phyloP scores from a whole-genome alignment of 2,329 filamentous ascomycete genomes.

The Claviceps digitariae region DNA sequence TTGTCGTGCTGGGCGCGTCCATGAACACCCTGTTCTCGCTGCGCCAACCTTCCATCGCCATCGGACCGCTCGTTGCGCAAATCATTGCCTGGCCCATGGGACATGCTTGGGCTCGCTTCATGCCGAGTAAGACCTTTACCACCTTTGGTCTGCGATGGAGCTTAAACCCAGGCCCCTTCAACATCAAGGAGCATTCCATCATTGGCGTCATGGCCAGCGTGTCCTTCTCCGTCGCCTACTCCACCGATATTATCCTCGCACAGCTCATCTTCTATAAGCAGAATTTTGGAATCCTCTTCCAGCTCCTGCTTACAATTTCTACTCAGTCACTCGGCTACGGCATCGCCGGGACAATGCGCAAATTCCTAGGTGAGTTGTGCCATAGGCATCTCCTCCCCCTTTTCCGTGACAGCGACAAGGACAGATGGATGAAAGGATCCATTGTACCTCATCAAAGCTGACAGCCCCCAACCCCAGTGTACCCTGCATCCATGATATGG shows the following conservation, averaged over 20 bases:
- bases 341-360: slow-evolving; percentile 53
- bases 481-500: slow-evolving; percentile 63
- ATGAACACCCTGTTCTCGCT: slow-evolving; percentile 53
- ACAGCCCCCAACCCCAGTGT: slow-evolving; percentile 28
- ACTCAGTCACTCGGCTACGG: slow-evolving; percentile 59
- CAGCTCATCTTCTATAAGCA: slow-evolving; percentile 61
- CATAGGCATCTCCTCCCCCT: neutral
- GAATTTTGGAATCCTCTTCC: slow-evolving; percentile 51
- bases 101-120: slow-evolving; percentile 42
- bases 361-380: slow-evolving; percentile 38
- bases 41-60: slow-evolving; percentile 45
- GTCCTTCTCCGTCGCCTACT: slow-evolving; percentile 56
- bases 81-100: slow-evolving; percentile 52
- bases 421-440: too few relatives aligned
- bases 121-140: slow-evolving; percentile 35
- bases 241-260: slow-evolving; percentile 60
- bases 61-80: slow-evolving; percentile 48
- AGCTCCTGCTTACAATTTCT: slow-evolving; percentile 52
- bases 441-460: neutral
- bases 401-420: neutral
- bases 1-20: slow-evolving; percentile 43
- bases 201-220: slow-evolving; percentile 61
- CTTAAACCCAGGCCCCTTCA: slow-evolving; percentile 56
- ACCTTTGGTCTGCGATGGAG: slow-evolving; percentile 41
- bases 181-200: slow-evolving; percentile 55